Base-by-base conservation (phyloP, 1,139 yeast genomes). In the Protomyces lactucae-debilis region DNA sequence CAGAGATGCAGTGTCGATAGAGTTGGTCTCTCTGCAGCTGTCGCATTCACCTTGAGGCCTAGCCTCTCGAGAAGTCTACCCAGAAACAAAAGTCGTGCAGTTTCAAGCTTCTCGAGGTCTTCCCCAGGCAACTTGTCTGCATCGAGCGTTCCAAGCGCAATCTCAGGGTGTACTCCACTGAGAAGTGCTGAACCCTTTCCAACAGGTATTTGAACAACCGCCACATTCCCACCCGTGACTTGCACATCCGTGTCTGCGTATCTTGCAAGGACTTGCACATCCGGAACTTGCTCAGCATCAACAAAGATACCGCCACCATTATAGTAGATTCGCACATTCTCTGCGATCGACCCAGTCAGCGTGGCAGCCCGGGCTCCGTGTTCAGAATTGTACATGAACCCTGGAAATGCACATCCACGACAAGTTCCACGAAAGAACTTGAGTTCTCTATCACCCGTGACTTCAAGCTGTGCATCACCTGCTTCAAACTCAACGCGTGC, bases 101-200 rank as follows among this genome's bases (percentile, higher is more conserved):
- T 3, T 16, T 43, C 48, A 9, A 43, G 23, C 12, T 9, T 21
- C n/a, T 16, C 21, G 23, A 43, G 23, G 21, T 43, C 48, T 43
- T 10, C 8, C 1, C 18, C 5, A 3, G 48, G 48, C n/a, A n/a
- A 18, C 8, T 43, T n/a, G 12, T n/a, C 48, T 21, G 18, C 23
- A 18, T n/a, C 23, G n/a, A 80, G 73, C 0, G 76, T 76, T 23
- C 73, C 71, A 52, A 90, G 74, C 51, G 51, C 45, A 32, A 86
- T 90, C 74, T 95, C 99, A 0, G 97, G 96, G 74, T 95, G 99
- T 0, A 91, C 82, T 0, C 98, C 98, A 2, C 87, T 79, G n/a
- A 93, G 78, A 2, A 93, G 74, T 0, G 86, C 96, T 46, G 77
- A 78, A 1, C 99, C 99, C 57, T 81, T 78, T 0, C 97, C 97